Percentiles rank a stretch among this genome's conserved stretches.
Evolutionary conservation across 805 yeast species (phyloP).

Genomic region (Kluyveromyces siamensis): DNA sequence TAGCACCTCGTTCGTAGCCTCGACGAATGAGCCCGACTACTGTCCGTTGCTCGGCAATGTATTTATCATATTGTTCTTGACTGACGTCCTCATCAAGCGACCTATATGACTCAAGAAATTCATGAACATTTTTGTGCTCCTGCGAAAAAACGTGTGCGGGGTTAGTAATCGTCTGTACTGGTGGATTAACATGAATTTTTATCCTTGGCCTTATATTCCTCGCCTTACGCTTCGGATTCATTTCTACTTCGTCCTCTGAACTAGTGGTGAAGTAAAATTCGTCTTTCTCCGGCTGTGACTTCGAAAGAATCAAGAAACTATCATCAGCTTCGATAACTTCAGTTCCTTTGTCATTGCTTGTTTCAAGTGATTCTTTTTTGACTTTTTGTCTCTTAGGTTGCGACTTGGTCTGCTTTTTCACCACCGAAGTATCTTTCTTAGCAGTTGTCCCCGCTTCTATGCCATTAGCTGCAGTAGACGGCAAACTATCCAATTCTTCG

Average conservation of each 20-base stretch:
- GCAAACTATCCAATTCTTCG: not conserved
- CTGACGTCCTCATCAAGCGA: slow-evolving; percentile 54
- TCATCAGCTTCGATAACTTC: not conserved
- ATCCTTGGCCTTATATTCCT: slow-evolving; percentile 21
- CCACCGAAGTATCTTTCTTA: slow-evolving; percentile 1
- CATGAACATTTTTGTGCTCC: slow-evolving; percentile 31
- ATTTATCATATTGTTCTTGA: slow-evolving; percentile 50
- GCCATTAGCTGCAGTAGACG: not conserved
- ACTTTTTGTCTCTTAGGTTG: not conserved
- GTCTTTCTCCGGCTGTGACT: slow-evolving; percentile 3
- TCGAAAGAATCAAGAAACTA: not conserved
- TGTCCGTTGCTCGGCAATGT: slow-evolving; percentile 43
- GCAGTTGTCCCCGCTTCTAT: not conserved
- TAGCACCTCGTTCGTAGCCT: slow-evolving; percentile 37
- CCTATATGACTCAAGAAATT: slow-evolving; percentile 45
- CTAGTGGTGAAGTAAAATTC: slow-evolving; percentile 24
- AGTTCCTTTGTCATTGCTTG: not conserved
- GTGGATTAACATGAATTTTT: slow-evolving; percentile 29
- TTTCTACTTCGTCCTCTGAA: slow-evolving; percentile 21
- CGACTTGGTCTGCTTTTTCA: not conserved
- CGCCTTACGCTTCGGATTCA: slow-evolving; percentile 6
- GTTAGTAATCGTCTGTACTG: slow-evolving; percentile 45
- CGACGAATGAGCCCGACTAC: slow-evolving; percentile 36
- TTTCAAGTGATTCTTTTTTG: not conserved
- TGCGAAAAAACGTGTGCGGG: slow-evolving; percentile 50